Evolutionary conservation across 306 rosid species (phyloP), one percentile per base, ranked within the genome.

Genomic region (Cajanus cajan): DNA sequence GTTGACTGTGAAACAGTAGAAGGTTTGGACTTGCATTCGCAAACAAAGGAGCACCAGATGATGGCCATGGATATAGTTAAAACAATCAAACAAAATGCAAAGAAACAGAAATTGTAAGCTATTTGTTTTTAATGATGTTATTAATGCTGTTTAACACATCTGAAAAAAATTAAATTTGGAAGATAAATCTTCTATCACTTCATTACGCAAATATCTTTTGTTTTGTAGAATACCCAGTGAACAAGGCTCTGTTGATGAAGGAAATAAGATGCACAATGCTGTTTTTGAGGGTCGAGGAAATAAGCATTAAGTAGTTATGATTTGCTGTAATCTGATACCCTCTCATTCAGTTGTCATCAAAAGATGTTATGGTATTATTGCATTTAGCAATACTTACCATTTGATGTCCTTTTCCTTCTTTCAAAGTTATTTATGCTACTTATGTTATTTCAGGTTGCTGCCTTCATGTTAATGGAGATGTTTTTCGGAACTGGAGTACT

Each of bases 11-110:
- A 93, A 83, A 89, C 98, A 41, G 97, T 93, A 76, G 99, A 91
- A 87, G 98, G 98, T 82, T 83, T 96, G 90, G 98, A 96, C 61
- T 75, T 91, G 83, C 99, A 96, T 87, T 91, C 99, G 62, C 99
- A 96, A 84, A 93, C 92, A 69, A 88, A 88, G 86, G 99, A 93
- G 82, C 99, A 96, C 87, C 99, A 96, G 86, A 89, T 81, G 85
- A 86, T 83, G 92, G 93, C 98, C 36, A 90, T 96, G 96, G 98
- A 96, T 85, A 89, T 96, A 77, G 99, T 96, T 54, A 84, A 86
- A 83, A 83, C 79, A 82, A 96, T 96, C 89, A 96, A 96, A 86
- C 97, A 91, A 78, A 93, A 90, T 82, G 97, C 94, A 1, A 96
- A 90, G 78, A 96, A 91, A 77, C 89, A 77, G 71, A 96, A 91